Evolutionary conservation across 2,329 filamentous ascomycete species (phyloP).

Genomic region (Cryphonectria carpinicola): DNA sequence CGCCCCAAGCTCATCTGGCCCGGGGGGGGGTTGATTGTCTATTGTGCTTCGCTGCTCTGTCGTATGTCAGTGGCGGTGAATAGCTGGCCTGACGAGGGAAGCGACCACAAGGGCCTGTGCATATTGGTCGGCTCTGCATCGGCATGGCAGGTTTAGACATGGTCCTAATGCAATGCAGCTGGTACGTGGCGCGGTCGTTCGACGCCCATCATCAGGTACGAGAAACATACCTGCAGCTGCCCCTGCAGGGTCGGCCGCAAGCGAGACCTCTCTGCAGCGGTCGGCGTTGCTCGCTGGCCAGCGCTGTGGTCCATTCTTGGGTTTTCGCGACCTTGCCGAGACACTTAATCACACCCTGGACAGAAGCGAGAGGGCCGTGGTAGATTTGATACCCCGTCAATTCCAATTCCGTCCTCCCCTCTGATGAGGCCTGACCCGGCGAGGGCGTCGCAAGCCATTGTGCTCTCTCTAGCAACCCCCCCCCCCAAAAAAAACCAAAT

Average conservation of each 20-base stretch:
- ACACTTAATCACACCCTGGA: neutral
- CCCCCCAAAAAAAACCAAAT: too few species aligned
- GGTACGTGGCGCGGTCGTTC: constrained; percentile 28
- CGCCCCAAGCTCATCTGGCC: neutral
- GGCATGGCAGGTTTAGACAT: neutral
- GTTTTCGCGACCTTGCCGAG: constrained; percentile 7
- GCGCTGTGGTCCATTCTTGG: neutral
- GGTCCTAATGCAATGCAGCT: constrained; percentile 26
- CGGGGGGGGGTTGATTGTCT: neutral
- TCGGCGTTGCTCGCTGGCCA: neutral
- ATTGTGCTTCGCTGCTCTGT: neutral
- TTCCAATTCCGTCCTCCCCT: neutral
- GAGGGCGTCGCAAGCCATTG: neutral
- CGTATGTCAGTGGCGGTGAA: neutral
- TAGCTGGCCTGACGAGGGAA: neutral
- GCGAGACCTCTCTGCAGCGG: neutral
- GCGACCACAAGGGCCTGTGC: neutral
- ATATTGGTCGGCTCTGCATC: neutral
- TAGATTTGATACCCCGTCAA: constrained; percentile 1
- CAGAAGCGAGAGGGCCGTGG: neutral
- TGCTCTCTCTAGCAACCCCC: neutral
- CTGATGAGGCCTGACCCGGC: neutral
- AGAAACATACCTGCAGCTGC: constrained; percentile 15
- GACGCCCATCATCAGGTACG: constrained; percentile 21
- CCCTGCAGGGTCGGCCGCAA: constrained; percentile 23